These are phyloP conservation scores for Eimeria necatrix DNA, from an alignment of 169 alveolate genomes.

Conservation along the genomic window DNA sequence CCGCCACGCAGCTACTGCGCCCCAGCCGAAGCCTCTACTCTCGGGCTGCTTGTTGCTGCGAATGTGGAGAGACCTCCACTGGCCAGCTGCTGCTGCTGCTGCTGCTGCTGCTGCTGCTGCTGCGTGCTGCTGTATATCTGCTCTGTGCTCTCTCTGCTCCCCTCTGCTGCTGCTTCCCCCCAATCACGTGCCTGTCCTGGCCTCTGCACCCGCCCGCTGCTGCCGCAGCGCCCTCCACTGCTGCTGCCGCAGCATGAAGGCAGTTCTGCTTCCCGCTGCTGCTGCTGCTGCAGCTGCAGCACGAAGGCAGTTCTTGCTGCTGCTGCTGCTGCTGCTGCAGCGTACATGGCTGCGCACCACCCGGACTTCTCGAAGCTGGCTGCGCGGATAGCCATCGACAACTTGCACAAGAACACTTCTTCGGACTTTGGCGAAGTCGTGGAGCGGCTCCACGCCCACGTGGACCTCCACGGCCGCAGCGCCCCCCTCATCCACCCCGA, in stretches of 20 bases:
- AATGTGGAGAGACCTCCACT: neutral
- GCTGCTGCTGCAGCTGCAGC: neutral
- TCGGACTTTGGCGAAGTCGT: conserved; percentile 73
- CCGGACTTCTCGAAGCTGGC: conserved; percentile 98
- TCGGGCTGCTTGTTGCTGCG: neutral
- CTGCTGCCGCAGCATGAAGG: too few relatives aligned
- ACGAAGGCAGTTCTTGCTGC: too few relatives aligned
- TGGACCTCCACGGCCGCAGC: conserved; percentile 92
- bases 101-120: neutral
- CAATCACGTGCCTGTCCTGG: neutral
- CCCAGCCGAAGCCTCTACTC: neutral
- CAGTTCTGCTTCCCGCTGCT: neutral
- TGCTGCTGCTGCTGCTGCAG: conserved; percentile 82
- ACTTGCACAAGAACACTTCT: conserved; percentile 97
- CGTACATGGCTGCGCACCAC: conserved; percentile 99
- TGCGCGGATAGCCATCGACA: conserved; percentile 97
- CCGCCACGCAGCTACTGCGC: neutral
- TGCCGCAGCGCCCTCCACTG: too few relatives aligned
- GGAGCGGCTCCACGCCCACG: neutral
- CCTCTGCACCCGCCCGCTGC: neutral
- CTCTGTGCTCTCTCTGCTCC: neutral
- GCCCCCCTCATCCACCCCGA: conserved; percentile 96
- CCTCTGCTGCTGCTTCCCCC: neutral
- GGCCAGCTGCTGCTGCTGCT: neutral
- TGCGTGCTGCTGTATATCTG: neutral